Evolutionary conservation across 1,284 basidiomycete species (phyloP).

Genomic region (Ustilago bromivora): DNA sequence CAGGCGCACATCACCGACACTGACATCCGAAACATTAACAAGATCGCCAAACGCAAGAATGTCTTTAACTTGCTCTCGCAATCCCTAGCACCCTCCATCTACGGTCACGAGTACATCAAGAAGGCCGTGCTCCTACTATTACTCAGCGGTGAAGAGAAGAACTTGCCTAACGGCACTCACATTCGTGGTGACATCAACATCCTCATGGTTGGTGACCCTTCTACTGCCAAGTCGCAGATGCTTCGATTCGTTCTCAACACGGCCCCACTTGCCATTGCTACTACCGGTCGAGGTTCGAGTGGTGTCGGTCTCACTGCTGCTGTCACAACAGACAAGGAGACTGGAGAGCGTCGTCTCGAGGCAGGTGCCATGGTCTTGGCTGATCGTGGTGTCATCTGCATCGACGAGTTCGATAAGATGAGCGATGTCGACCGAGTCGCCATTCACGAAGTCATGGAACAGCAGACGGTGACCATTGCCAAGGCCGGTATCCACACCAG

Average conservation of each 20-base stretch:
- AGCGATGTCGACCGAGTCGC: conserved; percentile 98
- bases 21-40: conserved; percentile 97
- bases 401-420: conserved; percentile 99
- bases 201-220: conserved; percentile 99
- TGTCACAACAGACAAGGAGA: conserved; percentile 97
- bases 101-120: conserved; percentile 95
- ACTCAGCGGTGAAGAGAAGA: conserved; percentile 97
- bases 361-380: conserved; percentile 99
- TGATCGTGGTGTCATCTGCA: conserved; percentile 98
- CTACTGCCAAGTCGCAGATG: conserved; percentile 96
- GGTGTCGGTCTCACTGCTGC: conserved; percentile 99
- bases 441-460: conserved; percentile 99
- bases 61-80: conserved; percentile 90
- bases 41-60: conserved; percentile 83
- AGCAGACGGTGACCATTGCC: conserved; percentile 95
- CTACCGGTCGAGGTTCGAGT: conserved; percentile 95
- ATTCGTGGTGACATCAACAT: conserved; percentile 99
- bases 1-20: conserved; percentile 91
- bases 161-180: conserved; percentile 95
- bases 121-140: conserved; percentile 90
- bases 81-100: conserved; percentile 97
- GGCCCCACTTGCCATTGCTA: conserved; percentile 96
- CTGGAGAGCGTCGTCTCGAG: conserved; percentile 90
- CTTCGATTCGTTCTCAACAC: conserved; percentile 95
- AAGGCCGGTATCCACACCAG: conserved; percentile 99